Conservation (phyloP, 352 stramenopile species). For the Globisporangium splendens region DNA sequence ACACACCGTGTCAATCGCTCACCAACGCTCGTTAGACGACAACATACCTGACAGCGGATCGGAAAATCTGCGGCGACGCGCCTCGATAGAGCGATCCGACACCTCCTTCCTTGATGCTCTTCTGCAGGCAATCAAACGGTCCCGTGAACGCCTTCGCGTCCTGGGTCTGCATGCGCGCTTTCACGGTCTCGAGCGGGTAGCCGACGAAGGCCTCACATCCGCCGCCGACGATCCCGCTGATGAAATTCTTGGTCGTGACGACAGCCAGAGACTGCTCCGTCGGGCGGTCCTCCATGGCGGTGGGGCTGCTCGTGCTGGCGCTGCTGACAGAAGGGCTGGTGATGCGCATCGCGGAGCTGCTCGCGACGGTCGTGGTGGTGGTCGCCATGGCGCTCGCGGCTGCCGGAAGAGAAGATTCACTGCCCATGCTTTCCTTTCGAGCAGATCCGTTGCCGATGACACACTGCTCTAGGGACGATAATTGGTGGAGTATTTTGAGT, state of each 20-base stretch:
- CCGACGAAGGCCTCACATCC: constrained; percentile 57
- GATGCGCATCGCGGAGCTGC: not conserved
- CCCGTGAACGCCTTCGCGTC: constrained; percentile 33
- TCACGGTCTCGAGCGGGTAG: constrained; percentile 67
- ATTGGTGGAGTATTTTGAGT: constrained; percentile 5
- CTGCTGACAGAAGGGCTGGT: not conserved
- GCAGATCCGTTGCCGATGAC: constrained; percentile 9
- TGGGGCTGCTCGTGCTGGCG: not conserved
- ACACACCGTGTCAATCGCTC: constrained; percentile 4
- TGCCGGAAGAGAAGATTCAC: constrained; percentile 17
- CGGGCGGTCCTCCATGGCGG: not conserved
- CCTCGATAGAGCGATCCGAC: constrained; percentile 60
- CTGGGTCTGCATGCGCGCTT: constrained; percentile 69
- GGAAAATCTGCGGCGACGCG: constrained; percentile 65
- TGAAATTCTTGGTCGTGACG: constrained; percentile 59
- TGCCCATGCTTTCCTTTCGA: constrained; percentile 1
- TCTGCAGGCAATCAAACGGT: constrained; percentile 49
- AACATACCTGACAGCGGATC: constrained; percentile 56
- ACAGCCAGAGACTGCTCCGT: constrained; percentile 38
- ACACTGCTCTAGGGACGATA: not conserved
- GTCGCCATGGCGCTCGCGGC: constrained; percentile 6
- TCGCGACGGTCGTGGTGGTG: not conserved
- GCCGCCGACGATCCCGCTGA: constrained; percentile 53
- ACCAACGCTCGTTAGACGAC: not conserved
- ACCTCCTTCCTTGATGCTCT: constrained; percentile 51